These are phyloP conservation scores for Colletotrichum euphorbiae DNA, from an alignment of 2,329 filamentous ascomycete species.

Conservation along the genomic window DNA sequence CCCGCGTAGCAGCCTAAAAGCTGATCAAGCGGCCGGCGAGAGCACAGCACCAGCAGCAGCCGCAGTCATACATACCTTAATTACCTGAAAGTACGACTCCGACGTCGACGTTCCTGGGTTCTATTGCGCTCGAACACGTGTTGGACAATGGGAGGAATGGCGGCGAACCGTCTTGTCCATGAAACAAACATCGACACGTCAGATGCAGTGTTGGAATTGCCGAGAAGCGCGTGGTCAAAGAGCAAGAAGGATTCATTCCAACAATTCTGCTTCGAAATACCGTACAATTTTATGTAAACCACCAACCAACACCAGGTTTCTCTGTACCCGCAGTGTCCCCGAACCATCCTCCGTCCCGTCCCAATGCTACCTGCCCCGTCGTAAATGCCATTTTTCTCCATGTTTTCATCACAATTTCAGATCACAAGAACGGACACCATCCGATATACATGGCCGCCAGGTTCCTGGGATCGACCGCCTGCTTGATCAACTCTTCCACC, in stretches of 20 bases:
- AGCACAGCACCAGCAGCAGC: neutral
- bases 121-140: neutral
- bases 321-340: neutral
- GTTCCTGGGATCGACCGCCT: slow-evolving; percentile 84
- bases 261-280: neutral
- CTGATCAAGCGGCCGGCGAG: slow-evolving; percentile 16
- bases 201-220: neutral
- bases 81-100: no score
- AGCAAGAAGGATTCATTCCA: neutral
- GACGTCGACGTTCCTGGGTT: neutral
- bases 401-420: neutral
- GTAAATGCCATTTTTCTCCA: neutral
- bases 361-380: neutral
- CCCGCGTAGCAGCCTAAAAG: slow-evolving; percentile 22
- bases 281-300: slow-evolving; percentile 2
- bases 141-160: slow-evolving; percentile 25
- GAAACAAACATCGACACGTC: slow-evolving; percentile 6
- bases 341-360: neutral
- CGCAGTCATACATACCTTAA: no score
- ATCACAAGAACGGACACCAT: slow-evolving; percentile 75
- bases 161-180: neutral
- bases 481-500: slow-evolving; percentile 92
- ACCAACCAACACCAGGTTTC: slow-evolving; percentile 19
- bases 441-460: slow-evolving; percentile 97
- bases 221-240: neutral